Percentiles rank a stretch among this genome's conserved stretches.
These are phyloP conservation scores for Seiridium cupressi DNA, from an alignment of 2,329 filamentous ascomycete genomes.

Conservation along the genomic window DNA sequence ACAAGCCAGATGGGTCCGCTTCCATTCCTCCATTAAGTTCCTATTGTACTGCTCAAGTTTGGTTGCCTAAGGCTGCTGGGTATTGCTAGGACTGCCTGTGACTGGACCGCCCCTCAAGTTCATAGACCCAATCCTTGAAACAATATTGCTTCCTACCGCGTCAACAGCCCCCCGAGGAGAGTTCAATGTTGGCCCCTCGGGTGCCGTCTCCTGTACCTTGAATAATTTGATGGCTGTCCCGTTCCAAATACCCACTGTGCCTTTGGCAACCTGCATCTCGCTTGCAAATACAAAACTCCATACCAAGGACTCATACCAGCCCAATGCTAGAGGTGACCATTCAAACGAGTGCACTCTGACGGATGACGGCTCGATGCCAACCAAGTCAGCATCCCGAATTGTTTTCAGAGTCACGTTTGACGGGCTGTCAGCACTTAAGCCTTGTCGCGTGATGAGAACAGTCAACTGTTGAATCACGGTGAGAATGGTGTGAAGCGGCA, in stretches of 20 bases:
- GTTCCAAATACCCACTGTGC: slow-evolving; percentile 92
- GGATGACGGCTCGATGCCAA: slow-evolving; percentile 71
- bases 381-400: slow-evolving; percentile 61
- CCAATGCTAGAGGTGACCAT: slow-evolving; percentile 85
- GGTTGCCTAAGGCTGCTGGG: not conserved
- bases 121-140: slow-evolving; percentile 80
- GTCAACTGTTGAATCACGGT: slow-evolving; percentile 69
- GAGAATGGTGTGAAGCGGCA: slow-evolving; percentile 84
- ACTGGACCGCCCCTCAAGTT: slow-evolving; percentile 58
- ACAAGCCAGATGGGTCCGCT: no score
- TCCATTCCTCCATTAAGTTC: no score
- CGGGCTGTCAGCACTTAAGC: slow-evolving; percentile 39
- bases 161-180: slow-evolving; percentile 89
- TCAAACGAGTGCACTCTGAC: slow-evolving; percentile 86
- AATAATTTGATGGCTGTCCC: slow-evolving; percentile 87
- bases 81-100: not conserved
- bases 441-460: slow-evolving; percentile 53
- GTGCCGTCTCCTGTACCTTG: slow-evolving; percentile 79
- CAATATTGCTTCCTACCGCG: slow-evolving; percentile 86
- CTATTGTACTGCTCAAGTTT: no score
- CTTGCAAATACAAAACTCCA: slow-evolving; percentile 92
- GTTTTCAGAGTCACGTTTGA: slow-evolving; percentile 47
- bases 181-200: slow-evolving; percentile 75
- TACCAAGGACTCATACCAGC: slow-evolving; percentile 93
- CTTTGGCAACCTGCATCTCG: slow-evolving; percentile 84